Evolutionary conservation across 2,329 filamentous ascomycete species (phyloP), one percentile per base, ranked within the genome.

Genomic region (Aspergillus floridensis): DNA sequence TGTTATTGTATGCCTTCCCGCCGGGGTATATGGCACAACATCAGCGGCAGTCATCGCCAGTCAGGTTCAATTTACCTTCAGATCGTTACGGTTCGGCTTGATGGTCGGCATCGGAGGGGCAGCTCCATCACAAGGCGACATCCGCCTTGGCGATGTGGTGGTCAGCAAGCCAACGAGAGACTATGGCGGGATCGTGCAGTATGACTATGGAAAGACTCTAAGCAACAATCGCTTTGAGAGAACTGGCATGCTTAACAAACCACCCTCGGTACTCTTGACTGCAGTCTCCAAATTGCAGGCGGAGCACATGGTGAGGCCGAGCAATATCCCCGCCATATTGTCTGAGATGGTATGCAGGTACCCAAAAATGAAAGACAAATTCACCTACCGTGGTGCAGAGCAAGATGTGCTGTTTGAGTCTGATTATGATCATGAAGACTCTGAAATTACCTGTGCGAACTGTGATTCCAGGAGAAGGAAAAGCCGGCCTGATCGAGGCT

Each of bases 151-250:
- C 3, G 63, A 67, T 59, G 51, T 67, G n/a, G 58, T 65, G 1
- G 61, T 63, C 2, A 60, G 63, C 16, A 54, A 26, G 10, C 63
- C 62, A 16, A 59, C 55, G 3, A 47, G 31, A 5, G 16, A 48
- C 0, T 55, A 24, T 7, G 59, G 55, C 11, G 65, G 66, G 6
- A 66, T 69, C 7, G 49, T 69, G 11, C 63, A 67, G 12, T 68
- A 65, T 11, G 65, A 70, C 46, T 57, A 63, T 24, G 65, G 66
- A 2, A 68, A 69, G 53, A 49, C 59, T 4, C 6, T 57, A 3
- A 10, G 22, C 3, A 38, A 47, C n/a, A 60, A 60, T 5, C 47
- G 22, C n/a, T 63, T 66, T 46, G 38, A 62, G 14, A 38, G 58
- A 26, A 65, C 49, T 3, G 60, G 65, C 5, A 32, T 49, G 21